Base-by-base conservation (phyloP, 345 rosid genomes). In the sweet orange (Citrus sinensis) region DNA sequence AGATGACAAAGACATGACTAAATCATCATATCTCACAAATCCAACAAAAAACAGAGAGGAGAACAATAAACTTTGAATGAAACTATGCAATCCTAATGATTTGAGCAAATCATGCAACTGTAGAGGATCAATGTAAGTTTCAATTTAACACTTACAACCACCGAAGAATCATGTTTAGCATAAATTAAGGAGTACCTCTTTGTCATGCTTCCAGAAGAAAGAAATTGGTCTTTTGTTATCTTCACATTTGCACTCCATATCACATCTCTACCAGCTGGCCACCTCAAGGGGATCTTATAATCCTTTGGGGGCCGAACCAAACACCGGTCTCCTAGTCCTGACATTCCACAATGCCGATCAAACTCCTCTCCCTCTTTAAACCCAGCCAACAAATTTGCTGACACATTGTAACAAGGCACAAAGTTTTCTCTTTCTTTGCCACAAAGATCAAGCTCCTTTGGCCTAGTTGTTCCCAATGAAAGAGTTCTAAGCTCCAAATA, bases 231-330 rank as follows among this genome's bases (percentile, higher is more conserved):
- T 81, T 93, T 92, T 20, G 92, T 92, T 67, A 97, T 90, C 93
- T 93, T 93, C 79, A 97, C 93, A 80, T 97, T 97, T 77, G 89
- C 98, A 75, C 90, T 94, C 98, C 99, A 97, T 84, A 97, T 97
- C 71, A 94, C 93, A 85, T 97, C 98, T 84, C 91, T 87, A 79
- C 98, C 98, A 80, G 88, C 85, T 6, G 99, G 99, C 99, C 99
- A 96, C 75, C 92, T 86, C 58, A 94, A 86, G 40, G 99, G 98
- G 78, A 87, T 92, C 87, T 96, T 94, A 82, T 96, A 96, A 65
- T 94, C 98, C 87, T 90, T 92, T 13, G 99, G 98, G 76, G 99
- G 90, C 71, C 93, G 99, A 85, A 92, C 87, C 74, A 96, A 79
- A 87, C 98, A 96, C 78, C 82, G 78, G 58, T 84, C 86, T 24